phyloP scores from a whole-genome alignment of 2,329 filamentous ascomycete genomes.

The Fusarium sp. region DNA sequence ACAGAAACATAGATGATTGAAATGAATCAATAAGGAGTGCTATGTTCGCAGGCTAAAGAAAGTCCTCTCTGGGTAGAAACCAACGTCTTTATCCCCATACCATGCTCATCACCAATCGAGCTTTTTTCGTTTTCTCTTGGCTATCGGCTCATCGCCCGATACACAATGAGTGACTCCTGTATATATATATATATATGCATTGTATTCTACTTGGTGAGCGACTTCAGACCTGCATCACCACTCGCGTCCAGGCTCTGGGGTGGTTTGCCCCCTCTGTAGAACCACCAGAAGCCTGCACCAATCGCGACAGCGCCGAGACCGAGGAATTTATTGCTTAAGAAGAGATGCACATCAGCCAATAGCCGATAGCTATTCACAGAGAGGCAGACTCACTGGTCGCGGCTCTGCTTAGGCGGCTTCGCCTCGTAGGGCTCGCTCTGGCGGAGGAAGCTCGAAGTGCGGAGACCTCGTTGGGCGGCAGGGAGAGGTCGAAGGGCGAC shows the following conservation, averaged over 20 bases:
- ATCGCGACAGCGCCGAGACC: slow-evolving; percentile 24
- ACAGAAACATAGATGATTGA: background rate
- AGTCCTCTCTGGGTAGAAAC: slow-evolving; percentile 1
- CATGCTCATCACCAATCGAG: background rate
- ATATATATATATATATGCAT: background rate
- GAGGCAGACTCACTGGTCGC: slow-evolving; percentile 19
- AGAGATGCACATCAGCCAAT: background rate
- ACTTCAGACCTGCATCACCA: slow-evolving; percentile 16
- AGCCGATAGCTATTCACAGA: fast-evolving
- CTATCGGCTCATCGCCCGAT: no score
- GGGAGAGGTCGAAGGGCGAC: slow-evolving; percentile 28
- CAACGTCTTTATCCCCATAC: background rate
- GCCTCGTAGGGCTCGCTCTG: slow-evolving; percentile 29
- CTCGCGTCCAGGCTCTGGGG: slow-evolving; percentile 13
- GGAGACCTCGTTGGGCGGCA: slow-evolving; percentile 28
- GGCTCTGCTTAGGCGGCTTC: slow-evolving; percentile 23
- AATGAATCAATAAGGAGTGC: background rate
- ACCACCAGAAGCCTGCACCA: slow-evolving; percentile 28
- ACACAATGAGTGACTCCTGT: background rate
- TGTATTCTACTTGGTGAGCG: slow-evolving; percentile 23
- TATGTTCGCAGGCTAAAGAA: background rate
- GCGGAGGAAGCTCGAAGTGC: slow-evolving; percentile 29
- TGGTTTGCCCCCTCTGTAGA: slow-evolving; percentile 33
- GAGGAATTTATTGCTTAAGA: slow-evolving; percentile 29
- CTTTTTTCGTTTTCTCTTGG: background rate